These are phyloP conservation scores for Aspergillus bombycis DNA, from an alignment of 2,329 filamentous ascomycete genomes.

Conservation along the genomic window DNA sequence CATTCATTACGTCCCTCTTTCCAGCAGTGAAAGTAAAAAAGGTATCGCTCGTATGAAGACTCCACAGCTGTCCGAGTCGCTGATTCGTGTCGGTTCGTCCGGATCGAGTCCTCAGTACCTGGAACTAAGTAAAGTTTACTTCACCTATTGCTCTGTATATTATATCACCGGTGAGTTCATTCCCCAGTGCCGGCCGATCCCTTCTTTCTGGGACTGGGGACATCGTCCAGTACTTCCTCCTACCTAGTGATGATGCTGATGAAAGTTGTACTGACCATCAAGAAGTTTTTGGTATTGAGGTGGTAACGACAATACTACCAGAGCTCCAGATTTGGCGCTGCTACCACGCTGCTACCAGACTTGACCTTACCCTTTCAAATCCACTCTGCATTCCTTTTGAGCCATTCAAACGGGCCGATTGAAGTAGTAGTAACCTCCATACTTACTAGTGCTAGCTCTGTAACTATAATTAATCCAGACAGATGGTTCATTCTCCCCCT, in stretches of 20 bases:
- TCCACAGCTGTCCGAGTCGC: conserved; percentile 22
- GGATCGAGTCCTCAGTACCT: conserved; percentile 29
- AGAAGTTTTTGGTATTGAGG: neutral
- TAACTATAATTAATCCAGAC: conserved; percentile 3
- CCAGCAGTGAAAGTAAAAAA: neutral
- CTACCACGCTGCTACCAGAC: neutral
- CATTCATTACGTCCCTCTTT: conserved; percentile 8
- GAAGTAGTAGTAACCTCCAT: neutral
- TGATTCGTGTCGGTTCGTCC: conserved; percentile 27
- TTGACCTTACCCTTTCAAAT: neutral
- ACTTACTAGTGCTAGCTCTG: neutral
- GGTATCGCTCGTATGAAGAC: conserved; percentile 1
- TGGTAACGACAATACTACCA: neutral
- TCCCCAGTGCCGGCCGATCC: neutral
- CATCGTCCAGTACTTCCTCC: neutral
- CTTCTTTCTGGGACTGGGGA: neutral
- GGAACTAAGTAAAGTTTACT: conserved; percentile 21
- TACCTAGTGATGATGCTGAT: neutral
- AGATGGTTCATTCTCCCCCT: conserved; percentile 9
- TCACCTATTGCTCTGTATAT: neutral
- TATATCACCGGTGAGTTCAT: conserved; percentile 2
- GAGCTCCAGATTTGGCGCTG: neutral
- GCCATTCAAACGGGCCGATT: neutral
- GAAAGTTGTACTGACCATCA: neutral
- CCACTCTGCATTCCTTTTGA: neutral